Conservation (phyloP, 2,329 filamentous ascomycete genomes). For the Aspergillus vadensis region DNA sequence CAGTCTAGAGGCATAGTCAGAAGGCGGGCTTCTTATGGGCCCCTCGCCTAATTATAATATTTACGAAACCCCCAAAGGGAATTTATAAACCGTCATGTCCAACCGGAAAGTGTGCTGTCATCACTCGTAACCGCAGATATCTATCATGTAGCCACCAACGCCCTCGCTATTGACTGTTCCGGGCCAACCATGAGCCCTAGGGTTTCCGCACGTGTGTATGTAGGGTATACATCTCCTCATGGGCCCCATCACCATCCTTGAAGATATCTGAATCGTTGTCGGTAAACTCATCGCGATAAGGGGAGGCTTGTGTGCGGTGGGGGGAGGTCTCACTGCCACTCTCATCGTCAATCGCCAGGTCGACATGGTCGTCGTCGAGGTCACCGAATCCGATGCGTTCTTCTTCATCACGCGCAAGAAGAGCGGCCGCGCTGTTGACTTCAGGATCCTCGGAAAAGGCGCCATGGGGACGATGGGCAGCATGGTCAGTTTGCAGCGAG, state of each 20-base stretch:
- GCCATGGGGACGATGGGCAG: conserved; percentile 35
- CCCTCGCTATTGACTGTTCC: not conserved
- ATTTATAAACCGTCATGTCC: not conserved
- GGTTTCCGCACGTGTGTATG: conserved; percentile 38
- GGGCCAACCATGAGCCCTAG: not conserved
- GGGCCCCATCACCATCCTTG: conserved; percentile 42
- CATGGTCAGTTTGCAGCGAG: conserved; percentile 39
- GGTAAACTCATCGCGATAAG: conserved; percentile 58
- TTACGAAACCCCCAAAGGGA: not conserved
- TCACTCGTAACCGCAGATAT: conserved; percentile 11
- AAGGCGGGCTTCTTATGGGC: not conserved
- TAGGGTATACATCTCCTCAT: conserved; percentile 44
- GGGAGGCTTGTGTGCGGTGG: conserved; percentile 29
- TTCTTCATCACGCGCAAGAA: conserved; percentile 47
- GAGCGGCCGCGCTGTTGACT: conserved; percentile 42
- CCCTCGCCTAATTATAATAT: conserved; percentile 1
- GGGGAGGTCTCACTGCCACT: conserved; percentile 33
- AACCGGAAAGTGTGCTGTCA: conserved; percentile 2
- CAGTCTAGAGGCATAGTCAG: not conserved
- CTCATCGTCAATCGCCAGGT: conserved; percentile 51
- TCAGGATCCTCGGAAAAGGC: conserved; percentile 44
- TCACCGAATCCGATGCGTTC: conserved; percentile 45
- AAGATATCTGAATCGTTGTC: conserved; percentile 56
- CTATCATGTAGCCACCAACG: conserved; percentile 4
- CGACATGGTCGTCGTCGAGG: conserved; percentile 44